A percentile compares a stretch with the other conserved stretches of the same genome.
Evolutionary conservation across 176 grass and related monocot genomes (phyloP).

Genomic region (Juncus inflexus): DNA sequence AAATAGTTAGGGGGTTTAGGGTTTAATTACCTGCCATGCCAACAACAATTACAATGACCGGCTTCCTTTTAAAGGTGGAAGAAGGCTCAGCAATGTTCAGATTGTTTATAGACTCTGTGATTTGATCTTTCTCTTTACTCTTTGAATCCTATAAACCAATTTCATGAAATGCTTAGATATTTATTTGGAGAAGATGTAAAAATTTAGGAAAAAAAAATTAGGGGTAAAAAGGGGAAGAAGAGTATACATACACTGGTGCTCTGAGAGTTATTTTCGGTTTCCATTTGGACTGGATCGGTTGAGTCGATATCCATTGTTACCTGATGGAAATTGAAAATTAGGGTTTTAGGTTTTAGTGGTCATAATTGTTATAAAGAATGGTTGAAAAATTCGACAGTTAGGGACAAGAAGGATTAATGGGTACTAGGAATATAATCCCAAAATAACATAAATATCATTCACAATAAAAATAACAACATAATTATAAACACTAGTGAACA

Average conservation of each 20-base stretch:
- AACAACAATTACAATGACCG: constrained; percentile 82
- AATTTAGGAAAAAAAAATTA: neutral
- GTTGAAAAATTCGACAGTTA: too few species aligned
- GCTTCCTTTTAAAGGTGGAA: constrained; percentile 73
- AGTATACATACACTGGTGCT: neutral
- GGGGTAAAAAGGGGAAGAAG: constrained; percentile 1
- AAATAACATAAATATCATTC: too few species aligned
- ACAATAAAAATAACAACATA: too few species aligned
- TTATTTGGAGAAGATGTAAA: neutral
- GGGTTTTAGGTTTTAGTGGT: neutral
- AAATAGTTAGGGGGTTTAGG: too few species aligned
- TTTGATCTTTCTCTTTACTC: constrained; percentile 43
- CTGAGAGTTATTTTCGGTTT: neutral
- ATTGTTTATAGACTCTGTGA: constrained; percentile 66
- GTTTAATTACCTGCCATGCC: constrained; percentile 65
- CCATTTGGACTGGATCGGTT: constrained; percentile 13
- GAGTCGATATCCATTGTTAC: constrained; percentile 30
- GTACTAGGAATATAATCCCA: too few species aligned
- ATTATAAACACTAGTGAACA: too few species aligned
- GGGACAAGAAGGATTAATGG: too few species aligned
- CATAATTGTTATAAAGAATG: too few species aligned
- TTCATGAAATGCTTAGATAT: neutral
- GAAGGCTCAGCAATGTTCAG: constrained; percentile 46
- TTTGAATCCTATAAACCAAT: constrained; percentile 30
- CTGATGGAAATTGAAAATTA: neutral